phyloP scores from a whole-genome alignment of 768 basidiomycete species.

The Collybiopsis luxurians region DNA sequence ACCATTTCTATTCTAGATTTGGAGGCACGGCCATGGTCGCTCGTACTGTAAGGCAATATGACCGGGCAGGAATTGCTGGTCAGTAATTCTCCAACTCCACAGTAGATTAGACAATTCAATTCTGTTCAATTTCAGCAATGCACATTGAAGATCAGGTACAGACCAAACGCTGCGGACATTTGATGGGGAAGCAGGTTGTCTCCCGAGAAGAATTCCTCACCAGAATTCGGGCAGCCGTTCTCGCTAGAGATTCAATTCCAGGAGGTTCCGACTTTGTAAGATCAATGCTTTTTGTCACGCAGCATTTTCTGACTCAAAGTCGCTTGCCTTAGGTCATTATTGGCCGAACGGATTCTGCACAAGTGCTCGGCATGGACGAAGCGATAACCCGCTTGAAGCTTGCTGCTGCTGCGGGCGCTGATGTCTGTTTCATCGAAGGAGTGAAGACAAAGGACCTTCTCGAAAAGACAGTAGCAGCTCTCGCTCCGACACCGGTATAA shows the following conservation, averaged over 20 bases:
- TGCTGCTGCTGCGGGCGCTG: conserved; percentile 71
- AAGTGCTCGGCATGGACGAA: conserved; percentile 79
- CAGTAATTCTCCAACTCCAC: too few species aligned
- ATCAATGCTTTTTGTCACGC: background rate
- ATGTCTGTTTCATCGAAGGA: conserved; percentile 82
- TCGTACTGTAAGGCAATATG: conserved; percentile 72
- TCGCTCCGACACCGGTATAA: conserved; percentile 68
- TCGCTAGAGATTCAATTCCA: conserved; percentile 73
- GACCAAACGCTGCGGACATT: conserved; percentile 78
- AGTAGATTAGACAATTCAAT: too few species aligned
- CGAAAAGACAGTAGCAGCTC: conserved; percentile 57
- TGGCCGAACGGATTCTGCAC: conserved; percentile 76
- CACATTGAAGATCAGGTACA: conserved; percentile 86
- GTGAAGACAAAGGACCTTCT: conserved; percentile 68
- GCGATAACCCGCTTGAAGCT: conserved; percentile 63
- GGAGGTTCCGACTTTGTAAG: conserved; percentile 72
- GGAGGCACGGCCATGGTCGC: conserved; percentile 76
- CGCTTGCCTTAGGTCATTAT: conserved; percentile 51
- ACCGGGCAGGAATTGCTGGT: conserved; percentile 59
- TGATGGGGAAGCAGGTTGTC: conserved; percentile 80
- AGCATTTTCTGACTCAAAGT: background rate
- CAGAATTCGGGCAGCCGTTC: conserved; percentile 74
- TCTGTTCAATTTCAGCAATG: conserved; percentile 42
- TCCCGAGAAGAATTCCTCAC: conserved; percentile 74
- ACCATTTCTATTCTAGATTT: conserved; percentile 32